phyloP scores from a whole-genome alignment of 768 basidiomycete species.

The Xanthoconium purpureum region DNA sequence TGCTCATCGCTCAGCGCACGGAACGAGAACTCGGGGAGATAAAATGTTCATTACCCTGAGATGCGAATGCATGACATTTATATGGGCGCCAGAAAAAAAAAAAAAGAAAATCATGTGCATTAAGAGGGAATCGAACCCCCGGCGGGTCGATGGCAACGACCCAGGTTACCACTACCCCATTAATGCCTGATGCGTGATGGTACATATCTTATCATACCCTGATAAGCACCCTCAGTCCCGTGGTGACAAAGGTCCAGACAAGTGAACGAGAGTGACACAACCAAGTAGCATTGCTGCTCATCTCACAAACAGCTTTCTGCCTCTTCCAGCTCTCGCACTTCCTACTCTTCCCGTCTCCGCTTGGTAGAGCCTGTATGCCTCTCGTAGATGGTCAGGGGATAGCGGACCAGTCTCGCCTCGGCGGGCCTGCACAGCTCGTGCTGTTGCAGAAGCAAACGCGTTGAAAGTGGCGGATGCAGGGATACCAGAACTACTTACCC shows the following conservation, averaged over 20 bases:
- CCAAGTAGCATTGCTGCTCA: constrained; percentile 25
- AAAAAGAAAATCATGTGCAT: constrained; percentile 9
- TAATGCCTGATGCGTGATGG: constrained; percentile 13
- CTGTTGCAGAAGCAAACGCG: constrained; percentile 34
- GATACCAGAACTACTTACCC: constrained; percentile 40
- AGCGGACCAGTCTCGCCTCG: constrained; percentile 75
- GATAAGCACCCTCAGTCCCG: too few relatives aligned
- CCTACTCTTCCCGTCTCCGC: constrained; percentile 79
- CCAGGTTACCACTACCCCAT: constrained; percentile 68
- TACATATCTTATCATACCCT: background rate
- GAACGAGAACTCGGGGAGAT: too few relatives aligned
- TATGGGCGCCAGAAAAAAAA: background rate
- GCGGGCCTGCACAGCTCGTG: constrained; percentile 70
- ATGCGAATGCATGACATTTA: too few relatives aligned
- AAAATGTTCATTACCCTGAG: too few relatives aligned
- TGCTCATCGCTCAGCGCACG: too few relatives aligned
- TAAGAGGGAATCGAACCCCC: constrained; percentile 73
- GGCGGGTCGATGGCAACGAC: constrained; percentile 79
- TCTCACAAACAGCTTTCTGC: constrained; percentile 72
- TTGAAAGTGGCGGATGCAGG: background rate
- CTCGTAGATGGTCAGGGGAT: constrained; percentile 85
- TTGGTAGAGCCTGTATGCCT: constrained; percentile 83
- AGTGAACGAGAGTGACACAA: background rate
- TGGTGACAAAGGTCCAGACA: background rate
- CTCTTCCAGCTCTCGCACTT: constrained; percentile 64